Base-by-base conservation (phyloP, 2,329 filamentous ascomycete genomes). In the Colletotrichum sp. region DNA sequence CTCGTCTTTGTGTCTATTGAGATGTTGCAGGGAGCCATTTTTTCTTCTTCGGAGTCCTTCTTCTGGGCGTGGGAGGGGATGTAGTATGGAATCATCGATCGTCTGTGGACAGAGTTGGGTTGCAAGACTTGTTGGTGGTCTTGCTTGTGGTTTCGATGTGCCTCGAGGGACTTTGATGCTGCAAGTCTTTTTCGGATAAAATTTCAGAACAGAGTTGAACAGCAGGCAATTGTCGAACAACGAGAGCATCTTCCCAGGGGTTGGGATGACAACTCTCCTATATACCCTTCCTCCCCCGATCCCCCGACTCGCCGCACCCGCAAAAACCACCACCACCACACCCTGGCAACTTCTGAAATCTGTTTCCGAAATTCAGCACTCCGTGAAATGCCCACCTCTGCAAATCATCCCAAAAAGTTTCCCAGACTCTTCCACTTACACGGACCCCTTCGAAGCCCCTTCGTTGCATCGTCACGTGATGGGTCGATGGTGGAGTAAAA, bases 401-500 rank as follows among this genome's bases (percentile, higher is more conserved):
- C 13, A 59, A 59, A 16, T 16, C 65, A n/a, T 44, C 66, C n/a
- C 55, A n/a, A 52, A 12, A 32, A 30, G 44, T 28, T 64, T 60
- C 15, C 66, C 55, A 48, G 8, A 28, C 16, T 36, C 18, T 34
- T 8, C 36, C 30, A 72, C 76, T 75, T 68, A 77, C 75, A 77
- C 67, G 67, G 60, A 65, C 67, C 48, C 30, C 18, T 62, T 63
- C 24, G 64, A 30, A 18, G 22, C 30, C 26, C 59, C 55, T 44
- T 30, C 34, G 8, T 36, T 24, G 15, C 26, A 15, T 15, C 26
- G 52, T 72, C 68, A 75, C 72, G 68, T 70, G 65, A 69, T 76
- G 74, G 65, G 74, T 57, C 65, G 74, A 75, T 76, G 60, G 36
- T 57, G 75, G 72, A 57, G 64, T 30, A 44, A 24, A 68, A 68